phyloP scores from a whole-genome alignment of 208 protist species.

The Herpetomonas tarakana region DNA sequence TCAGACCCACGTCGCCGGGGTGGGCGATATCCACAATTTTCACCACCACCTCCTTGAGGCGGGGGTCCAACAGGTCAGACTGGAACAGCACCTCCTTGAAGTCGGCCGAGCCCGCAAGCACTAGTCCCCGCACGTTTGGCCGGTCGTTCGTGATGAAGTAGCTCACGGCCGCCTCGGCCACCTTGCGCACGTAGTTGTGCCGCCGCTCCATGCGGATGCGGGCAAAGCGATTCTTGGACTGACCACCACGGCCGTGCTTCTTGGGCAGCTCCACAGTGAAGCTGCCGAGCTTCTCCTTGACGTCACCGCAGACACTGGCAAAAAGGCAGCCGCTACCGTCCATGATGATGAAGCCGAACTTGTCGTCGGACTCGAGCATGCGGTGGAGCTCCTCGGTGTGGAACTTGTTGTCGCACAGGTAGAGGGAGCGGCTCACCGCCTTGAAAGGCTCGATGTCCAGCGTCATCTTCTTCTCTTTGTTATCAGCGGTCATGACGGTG shows the following conservation, averaged over 20 bases:
- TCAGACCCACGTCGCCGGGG: slow-evolving; percentile 99
- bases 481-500: slow-evolving; percentile 98
- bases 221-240: slow-evolving; percentile 99
- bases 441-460: slow-evolving; percentile 99
- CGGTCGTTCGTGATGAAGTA: slow-evolving; percentile 99
- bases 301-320: slow-evolving; percentile 98
- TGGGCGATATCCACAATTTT: slow-evolving; percentile 99
- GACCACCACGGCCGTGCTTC: slow-evolving; percentile 99
- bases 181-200: slow-evolving; percentile 99
- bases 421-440: slow-evolving; percentile 98
- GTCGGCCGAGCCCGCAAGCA: slow-evolving; percentile 99
- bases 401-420: slow-evolving; percentile 98
- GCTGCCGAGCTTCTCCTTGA: slow-evolving; percentile 97
- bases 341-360: slow-evolving; percentile 99
- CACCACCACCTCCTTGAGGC: slow-evolving; percentile 97
- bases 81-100: slow-evolving; percentile 99
- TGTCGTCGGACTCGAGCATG: slow-evolving; percentile 98
- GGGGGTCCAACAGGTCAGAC: slow-evolving; percentile 97
- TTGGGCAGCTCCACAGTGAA: slow-evolving; percentile 99
- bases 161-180: slow-evolving; percentile 96
- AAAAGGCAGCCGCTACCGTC: slow-evolving; percentile 98
- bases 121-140: slow-evolving; percentile 98
- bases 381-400: slow-evolving; percentile 97
- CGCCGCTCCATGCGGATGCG: slow-evolving; percentile 99
- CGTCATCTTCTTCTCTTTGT: slow-evolving; percentile 99